Percentiles rank a stretch among this genome's conserved stretches.
Evolutionary conservation across 2,329 filamentous ascomycete species (phyloP).

Genomic region (Curvularia sp.): DNA sequence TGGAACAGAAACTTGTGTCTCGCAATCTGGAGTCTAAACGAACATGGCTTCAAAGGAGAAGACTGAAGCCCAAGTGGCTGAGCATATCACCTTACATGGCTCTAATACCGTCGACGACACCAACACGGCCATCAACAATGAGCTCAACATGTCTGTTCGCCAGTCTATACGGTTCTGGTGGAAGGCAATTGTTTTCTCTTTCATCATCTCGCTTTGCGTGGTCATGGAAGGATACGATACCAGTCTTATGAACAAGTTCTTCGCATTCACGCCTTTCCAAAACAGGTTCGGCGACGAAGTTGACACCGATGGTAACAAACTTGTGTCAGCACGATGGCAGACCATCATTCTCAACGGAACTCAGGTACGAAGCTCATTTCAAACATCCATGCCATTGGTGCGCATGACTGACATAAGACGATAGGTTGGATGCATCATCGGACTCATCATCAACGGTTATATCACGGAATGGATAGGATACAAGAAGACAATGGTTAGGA

Average conservation of each 20-base stretch:
- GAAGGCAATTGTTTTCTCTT: conserved; percentile 80
- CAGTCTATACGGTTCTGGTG: conserved; percentile 81
- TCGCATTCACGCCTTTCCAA: conserved; percentile 54
- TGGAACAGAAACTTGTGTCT: not conserved
- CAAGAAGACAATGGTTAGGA: conserved; percentile 37
- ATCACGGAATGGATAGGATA: conserved; percentile 52
- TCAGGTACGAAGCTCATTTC: conserved; percentile 34
- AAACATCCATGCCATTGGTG: not conserved
- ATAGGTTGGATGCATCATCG: conserved; percentile 51
- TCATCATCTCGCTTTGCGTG: conserved; percentile 84
- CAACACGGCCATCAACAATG: conserved; percentile 48
- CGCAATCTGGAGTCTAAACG: conserved; percentile 7
- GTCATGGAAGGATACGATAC: conserved; percentile 90
- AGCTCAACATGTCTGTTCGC: conserved; percentile 60
- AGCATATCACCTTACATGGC: conserved; percentile 25
- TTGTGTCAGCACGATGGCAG: conserved; percentile 54
- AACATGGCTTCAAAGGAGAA: conserved; percentile 25
- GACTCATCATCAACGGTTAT: conserved; percentile 54
- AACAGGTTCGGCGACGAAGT: conserved; percentile 49
- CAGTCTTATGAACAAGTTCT: conserved; percentile 79
- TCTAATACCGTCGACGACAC: conserved; percentile 25
- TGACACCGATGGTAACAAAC: conserved; percentile 42
- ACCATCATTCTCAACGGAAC: conserved; percentile 54
- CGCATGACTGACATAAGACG: conserved; percentile 16
- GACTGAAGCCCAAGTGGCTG: conserved; percentile 28